Evolutionary conservation across 2,329 filamentous ascomycete species (phyloP).

Genomic region (Pseudopithomyces chartarum): DNA sequence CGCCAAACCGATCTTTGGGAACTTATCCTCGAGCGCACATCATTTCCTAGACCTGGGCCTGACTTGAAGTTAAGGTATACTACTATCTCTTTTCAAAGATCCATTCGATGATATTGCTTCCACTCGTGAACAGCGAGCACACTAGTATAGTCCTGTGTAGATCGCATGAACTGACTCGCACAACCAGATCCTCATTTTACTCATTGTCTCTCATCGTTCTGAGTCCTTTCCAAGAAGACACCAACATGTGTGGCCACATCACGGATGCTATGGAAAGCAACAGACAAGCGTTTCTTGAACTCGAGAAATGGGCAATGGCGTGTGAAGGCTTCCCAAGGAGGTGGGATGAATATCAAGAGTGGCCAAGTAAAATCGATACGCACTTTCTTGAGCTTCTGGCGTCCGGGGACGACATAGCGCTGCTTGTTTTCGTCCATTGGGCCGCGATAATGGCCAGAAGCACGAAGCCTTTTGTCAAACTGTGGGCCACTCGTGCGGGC

Average conservation of each 20-base stretch:
- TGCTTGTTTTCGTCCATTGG: conserved; percentile 19
- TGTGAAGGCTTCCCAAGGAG: conserved; percentile 8
- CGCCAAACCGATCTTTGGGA: conserved; percentile 9
- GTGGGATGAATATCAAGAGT: conserved; percentile 13
- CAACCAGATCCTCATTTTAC: background rate
- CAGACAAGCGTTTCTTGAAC: conserved; percentile 12
- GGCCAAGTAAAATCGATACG: conserved; percentile 8
- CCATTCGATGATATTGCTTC: background rate
- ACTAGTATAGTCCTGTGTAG: background rate
- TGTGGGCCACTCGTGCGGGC: conserved; percentile 13
- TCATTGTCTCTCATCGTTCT: conserved; percentile 4
- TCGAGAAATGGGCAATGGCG: conserved; percentile 10
- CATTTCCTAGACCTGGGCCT: background rate
- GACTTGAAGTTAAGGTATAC: conserved; percentile 1
- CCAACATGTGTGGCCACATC: background rate
- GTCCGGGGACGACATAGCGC: conserved; percentile 12
- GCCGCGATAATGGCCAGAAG: conserved; percentile 11
- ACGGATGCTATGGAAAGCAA: conserved; percentile 5
- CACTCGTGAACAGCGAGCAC: background rate
- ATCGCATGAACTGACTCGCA: background rate
- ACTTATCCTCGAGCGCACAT: conserved; percentile 9
- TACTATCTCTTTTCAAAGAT: no score
- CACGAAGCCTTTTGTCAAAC: conserved; percentile 10
- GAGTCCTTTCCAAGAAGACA: background rate
- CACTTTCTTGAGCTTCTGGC: conserved; percentile 12